Evolutionary conservation across 2,329 filamentous ascomycete species (phyloP).

Genomic region (Lanzia echinophila): DNA sequence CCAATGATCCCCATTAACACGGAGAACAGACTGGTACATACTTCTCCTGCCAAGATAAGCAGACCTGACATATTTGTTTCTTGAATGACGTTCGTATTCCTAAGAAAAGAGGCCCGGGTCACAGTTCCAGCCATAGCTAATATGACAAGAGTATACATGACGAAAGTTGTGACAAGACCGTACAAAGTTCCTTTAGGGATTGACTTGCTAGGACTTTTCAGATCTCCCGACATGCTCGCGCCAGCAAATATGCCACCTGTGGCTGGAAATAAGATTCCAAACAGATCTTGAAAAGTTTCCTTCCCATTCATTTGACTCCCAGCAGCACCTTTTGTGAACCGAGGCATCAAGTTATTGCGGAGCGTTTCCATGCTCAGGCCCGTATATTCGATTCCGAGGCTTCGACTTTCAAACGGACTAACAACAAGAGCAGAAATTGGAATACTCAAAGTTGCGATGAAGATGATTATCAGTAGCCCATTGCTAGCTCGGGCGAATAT

Average conservation of each 20-base stretch:
- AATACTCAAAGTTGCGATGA: conserved; percentile 72
- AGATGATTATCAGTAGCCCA: conserved; percentile 62
- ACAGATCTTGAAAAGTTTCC: conserved; percentile 72
- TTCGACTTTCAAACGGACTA: conserved; percentile 58
- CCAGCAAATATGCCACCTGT: conserved; percentile 58
- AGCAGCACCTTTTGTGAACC: conserved; percentile 53
- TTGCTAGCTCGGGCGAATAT: conserved; percentile 79
- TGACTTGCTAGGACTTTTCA: conserved; percentile 74
- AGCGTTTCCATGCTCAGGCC: conserved; percentile 67
- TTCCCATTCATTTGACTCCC: conserved; percentile 55
- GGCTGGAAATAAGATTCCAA: conserved; percentile 76
- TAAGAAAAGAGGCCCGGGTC: conserved; percentile 64
- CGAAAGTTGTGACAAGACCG: conserved; percentile 68
- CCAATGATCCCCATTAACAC: conserved; percentile 83
- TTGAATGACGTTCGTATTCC: conserved; percentile 67
- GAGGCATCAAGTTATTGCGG: conserved; percentile 64
- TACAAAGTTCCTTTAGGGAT: conserved; percentile 81
- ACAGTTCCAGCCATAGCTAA: conserved; percentile 72
- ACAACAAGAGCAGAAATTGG: conserved; percentile 68
- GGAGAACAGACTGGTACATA: conserved; percentile 78
- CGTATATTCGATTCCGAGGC: conserved; percentile 66
- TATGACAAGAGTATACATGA: conserved; percentile 70
- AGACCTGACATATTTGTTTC: conserved; percentile 70
- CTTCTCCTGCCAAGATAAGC: conserved; percentile 73
- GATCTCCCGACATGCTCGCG: conserved; percentile 84